Percentiles rank a stretch among this genome's conserved stretches.
Evolutionary conservation across 1,139 yeast genomes (phyloP).

Genomic region (Wickerhamomyces sp.): DNA sequence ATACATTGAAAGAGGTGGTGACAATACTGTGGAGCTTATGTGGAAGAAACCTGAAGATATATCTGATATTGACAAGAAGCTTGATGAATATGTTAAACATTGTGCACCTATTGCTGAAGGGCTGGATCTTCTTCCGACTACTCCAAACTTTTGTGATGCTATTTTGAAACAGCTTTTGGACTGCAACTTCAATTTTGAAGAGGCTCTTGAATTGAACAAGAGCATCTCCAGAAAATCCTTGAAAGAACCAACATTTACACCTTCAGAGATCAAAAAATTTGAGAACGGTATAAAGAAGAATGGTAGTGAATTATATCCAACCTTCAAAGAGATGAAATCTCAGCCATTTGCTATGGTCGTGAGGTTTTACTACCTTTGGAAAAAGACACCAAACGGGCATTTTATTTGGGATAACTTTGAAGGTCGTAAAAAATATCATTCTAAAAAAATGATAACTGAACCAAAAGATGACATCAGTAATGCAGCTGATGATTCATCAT

Average conservation of each 20-base stretch:
- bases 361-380: slow-evolving; percentile 85
- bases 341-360: slow-evolving; percentile 77
- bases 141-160: slow-evolving; percentile 81
- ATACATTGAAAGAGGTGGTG: slow-evolving; percentile 82
- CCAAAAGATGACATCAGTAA: slow-evolving; percentile 29
- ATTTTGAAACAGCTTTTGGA: slow-evolving; percentile 53
- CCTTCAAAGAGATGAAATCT: slow-evolving; percentile 60
- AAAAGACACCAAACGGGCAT: slow-evolving; percentile 74
- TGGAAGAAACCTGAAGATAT: slow-evolving; percentile 55
- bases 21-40: slow-evolving; percentile 60
- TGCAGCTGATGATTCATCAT: slow-evolving; percentile 36
- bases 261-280: slow-evolving; percentile 60
- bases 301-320: slow-evolving; percentile 82
- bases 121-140: slow-evolving; percentile 42
- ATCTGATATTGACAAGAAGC: slow-evolving; percentile 27
- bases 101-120: slow-evolving; percentile 56
- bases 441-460: slow-evolving; percentile 27
- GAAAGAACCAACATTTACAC: slow-evolving; percentile 70
- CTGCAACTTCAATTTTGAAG: slow-evolving; percentile 42
- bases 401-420: slow-evolving; percentile 79
- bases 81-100: slow-evolving; percentile 51
- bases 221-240: slow-evolving; percentile 53
- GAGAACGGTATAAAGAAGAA: slow-evolving; percentile 69
- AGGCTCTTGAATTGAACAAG: slow-evolving; percentile 36
- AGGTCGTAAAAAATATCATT: slow-evolving; percentile 58